Evolutionary conservation across 768 basidiomycete genomes (phyloP).

Genomic region (Naganishia randhawae): DNA sequence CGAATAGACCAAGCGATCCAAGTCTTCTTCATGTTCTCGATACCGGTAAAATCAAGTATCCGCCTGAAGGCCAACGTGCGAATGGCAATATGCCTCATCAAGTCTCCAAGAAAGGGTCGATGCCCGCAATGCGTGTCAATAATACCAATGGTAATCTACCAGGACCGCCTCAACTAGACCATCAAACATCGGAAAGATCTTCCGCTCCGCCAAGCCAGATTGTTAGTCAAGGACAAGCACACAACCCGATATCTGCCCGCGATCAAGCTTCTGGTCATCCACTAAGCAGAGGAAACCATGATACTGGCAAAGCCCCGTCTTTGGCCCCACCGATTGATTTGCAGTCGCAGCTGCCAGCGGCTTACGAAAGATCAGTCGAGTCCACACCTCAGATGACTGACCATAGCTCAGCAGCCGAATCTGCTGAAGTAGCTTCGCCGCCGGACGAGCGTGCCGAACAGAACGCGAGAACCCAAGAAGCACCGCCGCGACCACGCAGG

Average conservation of each 20-base stretch:
- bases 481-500: constrained; percentile 49
- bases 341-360: not conserved
- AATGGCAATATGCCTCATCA: constrained; percentile 36
- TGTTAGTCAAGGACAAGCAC: not conserved
- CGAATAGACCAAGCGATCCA: constrained; percentile 67
- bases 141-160: not conserved
- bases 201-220: constrained; percentile 17
- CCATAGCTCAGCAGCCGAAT: constrained; percentile 23
- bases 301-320: not conserved
- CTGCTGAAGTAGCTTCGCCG: constrained; percentile 27
- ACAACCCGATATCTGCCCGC: not conserved
- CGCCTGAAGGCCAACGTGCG: constrained; percentile 59
- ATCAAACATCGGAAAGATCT: not conserved
- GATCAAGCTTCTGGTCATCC: not conserved
- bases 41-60: constrained; percentile 97
- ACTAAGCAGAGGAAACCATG: not conserved
- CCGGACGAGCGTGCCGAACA: constrained; percentile 25
- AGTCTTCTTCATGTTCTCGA: constrained; percentile 84
- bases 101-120: constrained; percentile 16
- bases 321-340: constrained; percentile 18
- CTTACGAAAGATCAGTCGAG: not conserved
- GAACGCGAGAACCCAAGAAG: constrained; percentile 53
- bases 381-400: constrained; percentile 18
- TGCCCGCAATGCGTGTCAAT: constrained; percentile 25
- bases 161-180: not conserved